These are phyloP conservation scores for Paramecium biaurelia DNA, from an alignment of 73 alveolate species.

Conservation along the genomic window DNA sequence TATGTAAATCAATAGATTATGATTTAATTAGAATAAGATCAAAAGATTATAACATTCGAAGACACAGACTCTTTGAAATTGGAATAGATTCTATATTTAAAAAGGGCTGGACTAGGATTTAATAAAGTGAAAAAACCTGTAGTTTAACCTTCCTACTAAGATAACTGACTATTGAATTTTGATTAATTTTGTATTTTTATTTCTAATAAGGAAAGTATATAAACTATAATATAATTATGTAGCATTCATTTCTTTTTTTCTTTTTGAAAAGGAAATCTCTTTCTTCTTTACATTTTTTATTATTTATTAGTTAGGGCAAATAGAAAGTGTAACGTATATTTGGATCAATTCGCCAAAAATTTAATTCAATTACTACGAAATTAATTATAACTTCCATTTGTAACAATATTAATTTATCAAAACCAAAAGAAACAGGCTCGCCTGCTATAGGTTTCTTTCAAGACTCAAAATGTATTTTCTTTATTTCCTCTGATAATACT, in stretches of 20 bases:
- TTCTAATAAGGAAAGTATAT: not conserved
- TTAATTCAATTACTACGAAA: constrained; percentile 98
- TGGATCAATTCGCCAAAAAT: constrained; percentile 98
- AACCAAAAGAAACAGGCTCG: too few relatives aligned
- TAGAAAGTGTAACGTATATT: constrained; percentile 95
- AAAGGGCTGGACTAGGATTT: not conserved
- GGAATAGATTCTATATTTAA: not conserved
- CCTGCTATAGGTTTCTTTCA: too few relatives aligned
- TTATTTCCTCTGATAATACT: too few relatives aligned
- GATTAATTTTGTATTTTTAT: not conserved
- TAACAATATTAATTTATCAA: too few relatives aligned
- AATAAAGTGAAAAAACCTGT: not conserved
- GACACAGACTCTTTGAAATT: not conserved
- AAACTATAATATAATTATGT: not conserved
- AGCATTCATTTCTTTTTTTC: not conserved
- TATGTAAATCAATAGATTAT: not conserved
- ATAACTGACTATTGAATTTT: not conserved
- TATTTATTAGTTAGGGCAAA: constrained; percentile 82
- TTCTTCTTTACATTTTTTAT: constrained; percentile 88
- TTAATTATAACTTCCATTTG: constrained; percentile 94
- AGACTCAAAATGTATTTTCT: too few relatives aligned
- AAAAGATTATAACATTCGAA: not conserved
- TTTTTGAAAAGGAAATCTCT: constrained; percentile 78
- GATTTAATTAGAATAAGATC: not conserved
- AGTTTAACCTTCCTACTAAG: not conserved